Evolutionary conservation across 1,139 yeast species (phyloP).

Genomic region (Nakaseomyces delphensis): DNA sequence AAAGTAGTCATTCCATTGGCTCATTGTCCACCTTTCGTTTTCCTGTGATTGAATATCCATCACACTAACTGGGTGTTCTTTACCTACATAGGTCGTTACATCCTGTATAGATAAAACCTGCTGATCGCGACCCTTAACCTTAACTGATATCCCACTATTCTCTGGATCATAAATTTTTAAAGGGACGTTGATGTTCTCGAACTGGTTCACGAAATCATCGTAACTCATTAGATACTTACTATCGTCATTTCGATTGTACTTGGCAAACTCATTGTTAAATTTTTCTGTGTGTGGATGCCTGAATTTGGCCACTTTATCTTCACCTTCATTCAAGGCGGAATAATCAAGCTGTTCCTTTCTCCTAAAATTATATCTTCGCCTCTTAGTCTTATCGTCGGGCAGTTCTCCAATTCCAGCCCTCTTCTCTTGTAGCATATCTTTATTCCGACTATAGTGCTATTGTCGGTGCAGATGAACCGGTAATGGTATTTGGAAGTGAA

Average conservation of each 20-base stretch:
- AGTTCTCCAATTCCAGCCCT: no score
- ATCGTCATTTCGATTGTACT: conserved; percentile 13
- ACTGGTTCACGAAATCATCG: conserved; percentile 34
- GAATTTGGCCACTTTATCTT: conserved; percentile 47
- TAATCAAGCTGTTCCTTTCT: conserved; percentile 54
- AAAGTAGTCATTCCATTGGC: conserved; percentile 69
- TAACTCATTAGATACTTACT: conserved; percentile 26
- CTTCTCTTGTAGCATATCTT: no score
- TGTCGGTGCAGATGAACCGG: no score
- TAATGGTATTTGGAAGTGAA: no score
- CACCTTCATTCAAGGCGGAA: conserved; percentile 72
- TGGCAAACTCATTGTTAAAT: conserved; percentile 21
- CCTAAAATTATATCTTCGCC: conserved; percentile 16
- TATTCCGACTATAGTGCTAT: no score
- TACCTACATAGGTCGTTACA: conserved; percentile 55
- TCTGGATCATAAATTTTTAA: conserved; percentile 32
- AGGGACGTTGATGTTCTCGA: conserved; percentile 34
- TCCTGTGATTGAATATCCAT: conserved; percentile 88
- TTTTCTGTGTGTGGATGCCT: conserved; percentile 53
- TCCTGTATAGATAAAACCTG: conserved; percentile 31
- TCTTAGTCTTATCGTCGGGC: no score
- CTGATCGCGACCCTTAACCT: conserved; percentile 33
- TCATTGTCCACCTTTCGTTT: conserved; percentile 55
- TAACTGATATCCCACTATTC: conserved; percentile 35
- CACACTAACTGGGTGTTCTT: conserved; percentile 60